Percentiles rank a stretch among this genome's conserved stretches.
Evolutionary conservation across 495 filamentous ascomycete genomes (phyloP).

Genomic region (Neurospora terricola): DNA sequence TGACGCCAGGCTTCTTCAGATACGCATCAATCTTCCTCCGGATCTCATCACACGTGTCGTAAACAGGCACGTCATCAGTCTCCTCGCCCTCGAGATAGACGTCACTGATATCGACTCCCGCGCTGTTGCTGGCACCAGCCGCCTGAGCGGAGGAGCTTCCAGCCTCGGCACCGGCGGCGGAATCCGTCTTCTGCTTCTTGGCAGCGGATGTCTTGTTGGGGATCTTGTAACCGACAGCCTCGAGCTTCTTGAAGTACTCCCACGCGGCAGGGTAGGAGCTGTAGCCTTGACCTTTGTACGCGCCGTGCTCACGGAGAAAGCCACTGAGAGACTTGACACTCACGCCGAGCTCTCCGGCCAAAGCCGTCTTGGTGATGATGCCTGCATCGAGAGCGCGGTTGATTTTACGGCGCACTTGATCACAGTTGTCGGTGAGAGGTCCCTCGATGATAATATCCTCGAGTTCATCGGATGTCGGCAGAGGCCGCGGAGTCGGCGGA

Average conservation of each 20-base stretch:
- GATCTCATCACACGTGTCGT: constrained; percentile 48
- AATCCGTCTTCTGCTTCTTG: constrained; percentile 21
- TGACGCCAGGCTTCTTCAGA: constrained; percentile 36
- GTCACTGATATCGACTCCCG: constrained; percentile 21
- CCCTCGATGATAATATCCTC: constrained; percentile 13
- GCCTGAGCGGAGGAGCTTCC: neutral
- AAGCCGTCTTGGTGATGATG: constrained; percentile 39
- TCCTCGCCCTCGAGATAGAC: constrained; percentile 35
- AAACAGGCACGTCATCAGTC: constrained; percentile 33
- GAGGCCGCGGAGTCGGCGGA: constrained; percentile 11
- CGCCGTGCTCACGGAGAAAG: constrained; percentile 30
- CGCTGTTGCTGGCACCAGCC: neutral
- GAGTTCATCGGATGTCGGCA: constrained; percentile 5
- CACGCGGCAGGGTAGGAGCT: constrained; percentile 19
- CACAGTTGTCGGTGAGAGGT: constrained; percentile 21
- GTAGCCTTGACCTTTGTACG: constrained; percentile 17
- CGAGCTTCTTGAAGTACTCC: constrained; percentile 27
- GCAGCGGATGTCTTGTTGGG: constrained; percentile 4
- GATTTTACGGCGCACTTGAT: constrained; percentile 35
- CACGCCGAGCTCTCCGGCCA: constrained; percentile 30
- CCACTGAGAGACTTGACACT: constrained; percentile 20
- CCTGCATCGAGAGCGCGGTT: constrained; percentile 31
- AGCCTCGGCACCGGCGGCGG: constrained; percentile 2
- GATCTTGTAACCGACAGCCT: constrained; percentile 19
- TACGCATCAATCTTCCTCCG: constrained; percentile 44